These are phyloP conservation scores for Clathrospora elynae DNA, from an alignment of 2,329 filamentous ascomycete species.

Conservation along the genomic window DNA sequence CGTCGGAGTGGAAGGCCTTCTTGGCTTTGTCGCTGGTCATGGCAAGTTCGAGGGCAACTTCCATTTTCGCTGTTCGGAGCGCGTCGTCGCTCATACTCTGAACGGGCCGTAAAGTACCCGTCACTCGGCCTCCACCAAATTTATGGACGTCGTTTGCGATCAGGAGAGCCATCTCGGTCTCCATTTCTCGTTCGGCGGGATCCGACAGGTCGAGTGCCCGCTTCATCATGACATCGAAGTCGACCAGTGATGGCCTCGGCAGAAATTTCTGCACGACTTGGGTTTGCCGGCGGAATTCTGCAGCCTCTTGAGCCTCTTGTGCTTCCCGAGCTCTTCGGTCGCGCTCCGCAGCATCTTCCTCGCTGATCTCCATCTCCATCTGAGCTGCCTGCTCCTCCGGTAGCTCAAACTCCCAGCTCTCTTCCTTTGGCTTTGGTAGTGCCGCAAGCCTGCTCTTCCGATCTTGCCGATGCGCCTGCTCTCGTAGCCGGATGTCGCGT, in stretches of 20 bases:
- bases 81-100: slow-evolving; percentile 71
- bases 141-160: slow-evolving; percentile 81
- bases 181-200: slow-evolving; percentile 70
- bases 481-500: slow-evolving; percentile 72
- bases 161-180: slow-evolving; percentile 75
- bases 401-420: slow-evolving; percentile 90
- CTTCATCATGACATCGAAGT: slow-evolving; percentile 70
- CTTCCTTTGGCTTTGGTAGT: slow-evolving; percentile 89
- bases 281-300: slow-evolving; percentile 80
- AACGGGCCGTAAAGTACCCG: slow-evolving; percentile 64
- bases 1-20: slow-evolving; percentile 51
- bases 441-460: slow-evolving; percentile 76
- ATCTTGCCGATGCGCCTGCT: slow-evolving; percentile 70
- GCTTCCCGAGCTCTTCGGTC: slow-evolving; percentile 70
- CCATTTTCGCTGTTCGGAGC: slow-evolving; percentile 74
- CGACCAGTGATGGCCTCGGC: slow-evolving; percentile 75
- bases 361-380: slow-evolving; percentile 57
- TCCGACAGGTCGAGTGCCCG: slow-evolving; percentile 66
- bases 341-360: slow-evolving; percentile 73
- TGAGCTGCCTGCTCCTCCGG: slow-evolving; percentile 78
- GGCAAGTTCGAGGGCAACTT: slow-evolving; percentile 72
- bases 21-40: slow-evolving; percentile 57
- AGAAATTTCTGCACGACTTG: slow-evolving; percentile 88
- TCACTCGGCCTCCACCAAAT: slow-evolving; percentile 71
- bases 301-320: slow-evolving; percentile 66